Evolutionary conservation across 1,139 yeast species (phyloP).

Genomic region (Candida sanyaensis): DNA sequence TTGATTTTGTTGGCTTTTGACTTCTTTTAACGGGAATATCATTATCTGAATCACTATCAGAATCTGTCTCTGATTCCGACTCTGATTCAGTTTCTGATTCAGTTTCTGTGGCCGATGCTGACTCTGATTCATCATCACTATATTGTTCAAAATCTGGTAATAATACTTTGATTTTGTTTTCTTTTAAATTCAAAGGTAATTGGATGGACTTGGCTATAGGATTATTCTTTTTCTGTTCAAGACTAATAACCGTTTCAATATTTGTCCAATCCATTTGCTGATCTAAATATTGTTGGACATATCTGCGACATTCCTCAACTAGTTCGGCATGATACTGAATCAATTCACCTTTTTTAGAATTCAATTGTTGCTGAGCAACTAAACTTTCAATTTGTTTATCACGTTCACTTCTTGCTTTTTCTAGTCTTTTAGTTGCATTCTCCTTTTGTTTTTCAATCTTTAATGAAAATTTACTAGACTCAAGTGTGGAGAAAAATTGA

Average conservation of each 20-base stretch:
- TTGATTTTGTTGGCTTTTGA: background rate
- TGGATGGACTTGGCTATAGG: constrained; percentile 61
- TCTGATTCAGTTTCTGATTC: constrained; percentile 36
- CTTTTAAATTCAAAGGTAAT: constrained; percentile 69
- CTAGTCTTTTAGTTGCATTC: constrained; percentile 71
- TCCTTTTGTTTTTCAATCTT: constrained; percentile 71
- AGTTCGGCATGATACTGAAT: constrained; percentile 68
- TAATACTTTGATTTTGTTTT: constrained; percentile 64
- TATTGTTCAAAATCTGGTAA: constrained; percentile 51
- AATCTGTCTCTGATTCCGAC: constrained; percentile 31
- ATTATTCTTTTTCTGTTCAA: constrained; percentile 71
- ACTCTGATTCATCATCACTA: constrained; percentile 27
- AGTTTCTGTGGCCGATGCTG: constrained; percentile 25
- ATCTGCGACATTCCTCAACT: constrained; percentile 71
- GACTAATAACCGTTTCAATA: constrained; percentile 71
- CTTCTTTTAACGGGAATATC: constrained; percentile 13
- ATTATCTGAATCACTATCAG: constrained; percentile 25
- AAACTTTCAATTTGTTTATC: constrained; percentile 69
- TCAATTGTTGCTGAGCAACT: constrained; percentile 61
- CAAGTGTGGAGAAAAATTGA: constrained; percentile 79
- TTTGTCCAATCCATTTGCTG: constrained; percentile 96
- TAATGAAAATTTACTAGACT: constrained; percentile 60
- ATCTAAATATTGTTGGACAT: constrained; percentile 65
- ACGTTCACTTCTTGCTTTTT: constrained; percentile 75
- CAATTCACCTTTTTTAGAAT: constrained; percentile 70